A percentile compares a stretch with the other conserved stretches of the same genome.
Evolutionary conservation across 2,329 filamentous ascomycete genomes (phyloP).

Genomic region (Pseudocercospora fijiensis): DNA sequence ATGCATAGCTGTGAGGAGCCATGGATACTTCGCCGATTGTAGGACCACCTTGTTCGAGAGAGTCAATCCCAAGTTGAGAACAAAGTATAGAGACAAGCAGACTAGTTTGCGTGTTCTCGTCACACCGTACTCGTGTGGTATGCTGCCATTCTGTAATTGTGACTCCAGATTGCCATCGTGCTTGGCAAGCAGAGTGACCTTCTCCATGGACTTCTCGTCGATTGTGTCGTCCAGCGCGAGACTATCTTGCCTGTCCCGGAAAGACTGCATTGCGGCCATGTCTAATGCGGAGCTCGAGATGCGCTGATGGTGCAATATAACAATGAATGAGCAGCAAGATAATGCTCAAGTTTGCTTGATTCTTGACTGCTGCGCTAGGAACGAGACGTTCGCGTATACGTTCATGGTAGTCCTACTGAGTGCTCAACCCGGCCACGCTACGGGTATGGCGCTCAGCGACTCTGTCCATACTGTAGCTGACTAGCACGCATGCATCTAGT

Average conservation of each 20-base stretch:
- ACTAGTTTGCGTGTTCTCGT: not conserved
- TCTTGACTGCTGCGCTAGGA: not conserved
- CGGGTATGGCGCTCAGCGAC: not conserved
- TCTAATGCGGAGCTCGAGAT: not conserved
- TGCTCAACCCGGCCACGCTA: not conserved
- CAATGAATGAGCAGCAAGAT: not conserved
- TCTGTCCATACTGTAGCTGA: not conserved
- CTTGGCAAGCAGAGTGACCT: not conserved
- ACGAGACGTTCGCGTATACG: not conserved
- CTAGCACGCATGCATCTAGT: not conserved
- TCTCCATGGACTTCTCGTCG: slow-evolving; percentile 1
- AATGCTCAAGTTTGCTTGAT: not conserved
- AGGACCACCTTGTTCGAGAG: slow-evolving; percentile 61
- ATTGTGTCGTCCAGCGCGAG: not conserved
- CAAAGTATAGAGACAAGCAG: slow-evolving; percentile 44
- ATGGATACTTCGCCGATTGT: slow-evolving; percentile 50
- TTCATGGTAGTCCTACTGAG: not conserved
- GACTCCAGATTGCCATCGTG: slow-evolving; percentile 5
- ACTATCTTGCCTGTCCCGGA: slow-evolving; percentile 4
- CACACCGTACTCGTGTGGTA: slow-evolving; percentile 4
- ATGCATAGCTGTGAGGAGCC: slow-evolving; percentile 61
- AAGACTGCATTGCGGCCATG: not conserved
- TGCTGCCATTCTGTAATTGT: not conserved
- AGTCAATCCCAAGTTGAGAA: slow-evolving; percentile 51
- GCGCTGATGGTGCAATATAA: not conserved